A percentile compares a stretch with the other conserved stretches of the same genome.
phyloP scores from a whole-genome alignment of 1,284 basidiomycete genomes.

The Papiliotrema flavescens region DNA sequence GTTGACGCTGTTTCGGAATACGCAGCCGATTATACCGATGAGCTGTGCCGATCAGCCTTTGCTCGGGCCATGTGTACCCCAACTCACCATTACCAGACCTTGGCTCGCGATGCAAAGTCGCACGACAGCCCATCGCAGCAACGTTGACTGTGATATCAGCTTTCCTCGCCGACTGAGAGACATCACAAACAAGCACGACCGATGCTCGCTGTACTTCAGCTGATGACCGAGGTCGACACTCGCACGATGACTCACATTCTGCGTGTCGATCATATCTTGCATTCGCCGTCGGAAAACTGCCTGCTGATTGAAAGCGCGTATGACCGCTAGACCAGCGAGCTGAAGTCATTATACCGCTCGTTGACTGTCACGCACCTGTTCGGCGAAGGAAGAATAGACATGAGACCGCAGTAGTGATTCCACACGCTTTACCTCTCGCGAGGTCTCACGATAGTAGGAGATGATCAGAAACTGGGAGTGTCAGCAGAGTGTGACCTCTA shows the following conservation, averaged over 20 bases:
- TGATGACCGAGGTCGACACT: not conserved
- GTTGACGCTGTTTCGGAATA: slow-evolving; percentile 32
- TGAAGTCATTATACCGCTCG: slow-evolving; percentile 4
- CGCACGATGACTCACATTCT: slow-evolving; percentile 23
- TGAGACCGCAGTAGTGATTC: slow-evolving; percentile 32
- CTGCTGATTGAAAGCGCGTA: slow-evolving; percentile 34
- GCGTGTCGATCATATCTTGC: slow-evolving; percentile 24
- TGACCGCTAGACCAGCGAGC: slow-evolving; percentile 29
- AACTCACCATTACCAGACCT: slow-evolving; percentile 16
- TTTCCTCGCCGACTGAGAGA: not conserved
- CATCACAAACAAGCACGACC: slow-evolving; percentile 13
- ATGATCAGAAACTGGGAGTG: slow-evolving; percentile 20
- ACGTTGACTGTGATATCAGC: not conserved
- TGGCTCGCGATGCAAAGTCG: slow-evolving; percentile 32
- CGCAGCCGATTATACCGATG: slow-evolving; percentile 36
- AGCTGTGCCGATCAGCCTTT: slow-evolving; percentile 16
- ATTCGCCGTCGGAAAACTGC: slow-evolving; percentile 18
- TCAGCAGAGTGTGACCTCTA: too few relatives aligned
- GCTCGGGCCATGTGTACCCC: too few relatives aligned
- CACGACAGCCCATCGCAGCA: slow-evolving; percentile 33
- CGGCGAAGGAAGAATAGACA: slow-evolving; percentile 38
- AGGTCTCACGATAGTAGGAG: slow-evolving; percentile 32
- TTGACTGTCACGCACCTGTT: slow-evolving; percentile 22
- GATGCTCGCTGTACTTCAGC: slow-evolving; percentile 14
- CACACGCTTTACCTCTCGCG: slow-evolving; percentile 40